Base-by-base conservation (phyloP, 164 flowering plant species). In the Sedum album region DNA sequence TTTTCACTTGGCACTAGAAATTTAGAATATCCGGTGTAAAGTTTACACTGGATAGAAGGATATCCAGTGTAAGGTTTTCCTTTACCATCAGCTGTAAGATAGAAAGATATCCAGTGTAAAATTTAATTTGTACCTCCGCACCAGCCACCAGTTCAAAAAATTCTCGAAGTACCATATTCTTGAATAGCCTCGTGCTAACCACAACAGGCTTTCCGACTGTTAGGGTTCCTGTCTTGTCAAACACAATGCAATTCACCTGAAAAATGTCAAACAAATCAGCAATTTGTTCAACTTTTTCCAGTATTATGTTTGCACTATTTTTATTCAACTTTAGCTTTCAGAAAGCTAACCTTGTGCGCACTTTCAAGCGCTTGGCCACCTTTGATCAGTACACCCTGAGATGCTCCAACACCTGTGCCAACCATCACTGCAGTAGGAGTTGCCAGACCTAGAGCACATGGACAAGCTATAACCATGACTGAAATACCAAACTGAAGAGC, bases 391-490 rank as follows among this genome's bases (percentile, higher is more conserved):
- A 93, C 86, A 53, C 98, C 96, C 73, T 83, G 93, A 75, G 96
- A 82, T 69, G 97, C 98, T 70, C 97, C 96, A 68, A 89, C 93
- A 31, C 96, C 97, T 17, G 98, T 93, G 48, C 94, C 97, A 80
- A 93, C 98, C 98, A 93, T 93, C 46, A 93, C 95, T 11, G 98
- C 97, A 3, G 96, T 91, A 1, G 98, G 97, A 68, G 98, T 93
- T n/a, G 97, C 97, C 64, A 93, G 79, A 31, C 97, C 98, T 4
- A 93, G 85, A 66, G 98, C 97, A 80, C 98, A 93, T 4, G 98
- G 97, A 74, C 98, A 93, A 39, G 98, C 97, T 70, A 93, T 87
- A 71, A 93, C 97, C 90, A 93, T 86, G n/a, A 91, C 98, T 66
- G 98, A 88, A 25, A 93, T 93, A 39, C 94, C 97, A 77, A 93